Evolutionary conservation across 164 flowering plant species (phyloP).

Genomic region (Umbellularia californica): DNA sequence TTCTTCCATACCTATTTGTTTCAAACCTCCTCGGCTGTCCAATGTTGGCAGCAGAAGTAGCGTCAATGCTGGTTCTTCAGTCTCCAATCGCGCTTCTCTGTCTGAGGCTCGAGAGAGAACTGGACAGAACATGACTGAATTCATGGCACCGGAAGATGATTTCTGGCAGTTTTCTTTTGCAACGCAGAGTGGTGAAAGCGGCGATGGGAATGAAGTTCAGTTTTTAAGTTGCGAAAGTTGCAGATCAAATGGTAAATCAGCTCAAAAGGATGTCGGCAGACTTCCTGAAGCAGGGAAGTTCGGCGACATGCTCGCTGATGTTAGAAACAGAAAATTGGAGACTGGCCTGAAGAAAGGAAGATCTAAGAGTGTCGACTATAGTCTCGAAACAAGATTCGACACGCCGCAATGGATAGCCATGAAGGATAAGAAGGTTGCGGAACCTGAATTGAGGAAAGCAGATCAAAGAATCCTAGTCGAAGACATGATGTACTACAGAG

Average conservation of each 20-base stretch:
- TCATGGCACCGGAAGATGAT: conserved; percentile 21
- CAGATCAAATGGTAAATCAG: conserved; percentile 8
- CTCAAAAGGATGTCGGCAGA: conserved; percentile 5
- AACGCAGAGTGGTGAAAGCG: conserved; percentile 27
- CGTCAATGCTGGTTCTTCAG: neutral
- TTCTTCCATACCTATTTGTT: conserved; percentile 13
- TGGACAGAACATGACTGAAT: neutral
- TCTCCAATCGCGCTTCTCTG: conserved; percentile 1
- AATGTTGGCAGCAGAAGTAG: conserved; percentile 16
- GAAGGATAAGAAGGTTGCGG: conserved; percentile 7
- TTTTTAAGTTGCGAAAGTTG: conserved; percentile 24
- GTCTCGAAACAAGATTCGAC: conserved; percentile 8
- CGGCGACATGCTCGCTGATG: conserved; percentile 20
- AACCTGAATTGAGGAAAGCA: conserved; percentile 4
- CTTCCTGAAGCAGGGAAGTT: conserved; percentile 14
- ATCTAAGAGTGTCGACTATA: conserved; percentile 7
- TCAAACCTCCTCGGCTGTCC: conserved; percentile 20
- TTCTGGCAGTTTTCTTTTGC: conserved; percentile 52
- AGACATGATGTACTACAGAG: conserved; percentile 5
- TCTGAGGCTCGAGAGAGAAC: conserved; percentile 11
- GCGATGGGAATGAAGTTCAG: conserved; percentile 14
- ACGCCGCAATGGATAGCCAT: conserved; percentile 16
- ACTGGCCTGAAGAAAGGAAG: neutral
- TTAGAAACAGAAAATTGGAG: conserved; percentile 19
- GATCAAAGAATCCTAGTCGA: conserved; percentile 7